Evolutionary conservation across 116 monocot species (phyloP).

Genomic region (Trichopus zeylanicus): DNA sequence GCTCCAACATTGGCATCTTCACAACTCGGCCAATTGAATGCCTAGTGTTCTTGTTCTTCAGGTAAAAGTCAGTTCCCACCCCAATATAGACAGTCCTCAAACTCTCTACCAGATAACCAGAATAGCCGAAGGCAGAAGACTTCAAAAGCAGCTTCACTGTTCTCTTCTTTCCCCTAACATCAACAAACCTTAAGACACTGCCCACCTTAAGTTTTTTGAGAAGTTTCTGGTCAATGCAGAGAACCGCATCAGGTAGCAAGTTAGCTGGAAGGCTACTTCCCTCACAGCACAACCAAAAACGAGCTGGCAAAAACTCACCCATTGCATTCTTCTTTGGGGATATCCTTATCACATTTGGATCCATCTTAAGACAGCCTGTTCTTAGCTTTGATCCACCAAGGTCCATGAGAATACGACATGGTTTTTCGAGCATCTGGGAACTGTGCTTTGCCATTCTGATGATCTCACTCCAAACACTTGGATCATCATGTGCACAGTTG

Average conservation of each 20-base stretch:
- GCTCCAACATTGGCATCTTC: slow-evolving; percentile 19
- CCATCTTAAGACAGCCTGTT: slow-evolving; percentile 16
- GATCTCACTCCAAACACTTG: slow-evolving; percentile 34
- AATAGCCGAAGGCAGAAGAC: slow-evolving; percentile 5
- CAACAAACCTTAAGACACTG: slow-evolving; percentile 20
- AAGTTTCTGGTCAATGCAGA: slow-evolving; percentile 20
- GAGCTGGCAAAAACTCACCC: slow-evolving; percentile 20
- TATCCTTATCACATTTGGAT: slow-evolving; percentile 22
- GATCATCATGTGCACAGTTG: slow-evolving; percentile 46
- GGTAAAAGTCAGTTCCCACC: slow-evolving; percentile 15
- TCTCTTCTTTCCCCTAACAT: slow-evolving; percentile 31
- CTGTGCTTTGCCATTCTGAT: slow-evolving; percentile 24
- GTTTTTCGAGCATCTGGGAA: slow-evolving; percentile 34
- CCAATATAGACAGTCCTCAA: slow-evolving; percentile 23
- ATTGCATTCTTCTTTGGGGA: slow-evolving; percentile 22
- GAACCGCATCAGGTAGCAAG: slow-evolving; percentile 16
- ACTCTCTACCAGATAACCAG: slow-evolving; percentile 24
- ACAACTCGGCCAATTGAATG: slow-evolving; percentile 13
- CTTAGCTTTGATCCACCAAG: slow-evolving; percentile 47
- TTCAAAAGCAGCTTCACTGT: slow-evolving; percentile 18
- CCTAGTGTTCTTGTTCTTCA: slow-evolving; percentile 20
- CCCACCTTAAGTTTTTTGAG: slow-evolving; percentile 21
- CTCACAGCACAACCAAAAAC: slow-evolving; percentile 25
- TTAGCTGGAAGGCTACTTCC: slow-evolving; percentile 23
- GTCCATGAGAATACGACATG: slow-evolving; percentile 52